These are phyloP conservation scores for Tripidium arundinaceum DNA, from an alignment of 202 grass and related monocot genomes.

Conservation along the genomic window DNA sequence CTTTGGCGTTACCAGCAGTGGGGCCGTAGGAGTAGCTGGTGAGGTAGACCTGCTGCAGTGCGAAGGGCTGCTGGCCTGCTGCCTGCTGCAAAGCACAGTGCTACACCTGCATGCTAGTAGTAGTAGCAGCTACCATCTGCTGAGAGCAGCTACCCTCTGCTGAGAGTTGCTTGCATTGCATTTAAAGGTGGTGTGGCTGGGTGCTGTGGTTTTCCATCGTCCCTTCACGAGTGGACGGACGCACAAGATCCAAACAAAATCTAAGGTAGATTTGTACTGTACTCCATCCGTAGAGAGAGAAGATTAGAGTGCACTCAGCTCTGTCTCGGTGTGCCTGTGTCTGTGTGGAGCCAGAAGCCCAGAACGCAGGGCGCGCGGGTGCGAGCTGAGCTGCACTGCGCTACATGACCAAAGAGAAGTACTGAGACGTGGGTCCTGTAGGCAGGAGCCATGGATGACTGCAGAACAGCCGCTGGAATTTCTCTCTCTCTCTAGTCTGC, in stretches of 20 bases:
- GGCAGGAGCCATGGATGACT: constrained; percentile 57
- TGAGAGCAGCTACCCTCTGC: too few species aligned
- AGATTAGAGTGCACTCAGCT: too few species aligned
- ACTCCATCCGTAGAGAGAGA: too few species aligned
- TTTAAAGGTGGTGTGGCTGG: constrained; percentile 24
- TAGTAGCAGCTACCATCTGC: not conserved
- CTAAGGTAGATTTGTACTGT: constrained; percentile 60
- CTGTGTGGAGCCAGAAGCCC: too few species aligned
- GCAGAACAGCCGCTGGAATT: constrained; percentile 42
- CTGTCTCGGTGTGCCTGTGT: too few species aligned
- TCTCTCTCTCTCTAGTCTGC: not conserved
- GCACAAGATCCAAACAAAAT: constrained; percentile 93
- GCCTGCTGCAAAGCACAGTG: constrained; percentile 33
- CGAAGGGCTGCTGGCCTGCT: not conserved
- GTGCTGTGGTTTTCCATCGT: constrained; percentile 32
- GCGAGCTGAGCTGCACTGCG: too few species aligned
- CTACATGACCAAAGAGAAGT: constrained; percentile 43
- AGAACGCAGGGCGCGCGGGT: too few species aligned
- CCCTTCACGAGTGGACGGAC: constrained; percentile 34
- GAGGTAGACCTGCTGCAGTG: constrained; percentile 3
- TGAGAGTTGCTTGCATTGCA: not conserved
- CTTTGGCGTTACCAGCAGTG: too few species aligned
- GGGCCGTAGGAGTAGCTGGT: not conserved
- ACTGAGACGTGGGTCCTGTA: constrained; percentile 4
- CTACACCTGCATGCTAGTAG: constrained; percentile 3